Percentiles rank a stretch among this genome's conserved stretches.
Conservation (phyloP, 164 flowering plant species). For the Akebia trifoliata region DNA sequence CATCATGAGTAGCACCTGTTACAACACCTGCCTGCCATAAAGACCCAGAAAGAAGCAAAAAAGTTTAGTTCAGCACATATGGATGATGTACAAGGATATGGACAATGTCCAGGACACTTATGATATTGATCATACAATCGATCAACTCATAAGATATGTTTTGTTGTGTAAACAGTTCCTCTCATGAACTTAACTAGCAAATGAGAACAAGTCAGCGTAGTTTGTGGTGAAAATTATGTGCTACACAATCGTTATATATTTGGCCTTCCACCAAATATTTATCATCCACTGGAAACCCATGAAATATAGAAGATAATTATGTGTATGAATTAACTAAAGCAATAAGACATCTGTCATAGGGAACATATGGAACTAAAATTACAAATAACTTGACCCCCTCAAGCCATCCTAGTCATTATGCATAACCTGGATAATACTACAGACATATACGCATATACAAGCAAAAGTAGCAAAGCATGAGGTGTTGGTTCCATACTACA, state of each 20-base stretch:
- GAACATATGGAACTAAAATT: background rate
- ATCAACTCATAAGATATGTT: background rate
- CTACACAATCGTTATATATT: too few species aligned
- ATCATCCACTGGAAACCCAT: background rate
- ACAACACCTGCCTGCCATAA: slow-evolving; percentile 48
- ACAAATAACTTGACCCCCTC: background rate
- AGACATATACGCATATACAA: background rate
- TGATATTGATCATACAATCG: background rate
- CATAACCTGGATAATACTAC: background rate
- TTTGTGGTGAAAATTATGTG: too few species aligned
- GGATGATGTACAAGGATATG: background rate
- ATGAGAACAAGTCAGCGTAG: background rate
- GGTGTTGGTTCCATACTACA: background rate
- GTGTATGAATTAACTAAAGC: background rate
- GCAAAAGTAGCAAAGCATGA: background rate
- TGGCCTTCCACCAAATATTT: too few species aligned
- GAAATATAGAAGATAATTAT: background rate
- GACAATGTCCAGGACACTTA: background rate
- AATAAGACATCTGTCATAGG: background rate
- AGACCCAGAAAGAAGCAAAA: slow-evolving; percentile 16
- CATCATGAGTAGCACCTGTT: slow-evolving; percentile 42
- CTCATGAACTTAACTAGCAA: background rate
- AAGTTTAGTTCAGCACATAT: slow-evolving; percentile 10
- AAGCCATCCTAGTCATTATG: too few species aligned
- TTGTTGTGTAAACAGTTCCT: background rate